phyloP scores from a whole-genome alignment of 2,329 filamentous ascomycete species.

The Fusarium tupiense region DNA sequence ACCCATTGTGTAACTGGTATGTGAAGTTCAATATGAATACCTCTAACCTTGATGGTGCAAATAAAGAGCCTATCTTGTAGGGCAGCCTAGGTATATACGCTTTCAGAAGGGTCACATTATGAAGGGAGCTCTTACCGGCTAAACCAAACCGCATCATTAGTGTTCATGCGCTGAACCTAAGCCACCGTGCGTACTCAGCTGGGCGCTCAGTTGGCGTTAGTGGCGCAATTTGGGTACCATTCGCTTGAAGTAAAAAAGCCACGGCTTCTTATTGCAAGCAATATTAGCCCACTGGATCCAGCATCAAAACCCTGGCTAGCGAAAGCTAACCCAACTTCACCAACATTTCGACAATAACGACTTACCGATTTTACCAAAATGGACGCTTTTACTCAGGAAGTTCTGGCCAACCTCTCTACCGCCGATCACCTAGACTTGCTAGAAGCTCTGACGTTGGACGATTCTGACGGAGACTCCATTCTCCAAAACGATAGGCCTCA shows the following conservation, averaged over 20 bases:
- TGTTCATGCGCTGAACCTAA: neutral
- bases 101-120: no score
- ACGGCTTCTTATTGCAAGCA: fast-evolving
- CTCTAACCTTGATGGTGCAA: neutral
- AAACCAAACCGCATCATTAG: no score
- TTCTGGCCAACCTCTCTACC: neutral
- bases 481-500: fast-evolving
- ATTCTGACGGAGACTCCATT: neutral
- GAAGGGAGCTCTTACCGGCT: no score
- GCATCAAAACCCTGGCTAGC: neutral
- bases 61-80: no score
- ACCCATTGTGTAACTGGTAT: neutral
- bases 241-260: neutral
- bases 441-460: neutral
- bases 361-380: neutral
- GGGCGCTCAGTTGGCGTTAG: fast-evolving
- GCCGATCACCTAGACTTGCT: neutral
- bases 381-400: neutral
- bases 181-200: neutral
- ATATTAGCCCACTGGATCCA: neutral
- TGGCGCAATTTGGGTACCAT: neutral
- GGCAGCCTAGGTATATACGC: no score
- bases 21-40: neutral
- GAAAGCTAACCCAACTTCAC: neutral
- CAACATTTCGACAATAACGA: neutral